Percentiles rank a stretch among this genome's conserved stretches.
phyloP scores from a whole-genome alignment of 441 rosid genomes.

The Breynia disticha region DNA sequence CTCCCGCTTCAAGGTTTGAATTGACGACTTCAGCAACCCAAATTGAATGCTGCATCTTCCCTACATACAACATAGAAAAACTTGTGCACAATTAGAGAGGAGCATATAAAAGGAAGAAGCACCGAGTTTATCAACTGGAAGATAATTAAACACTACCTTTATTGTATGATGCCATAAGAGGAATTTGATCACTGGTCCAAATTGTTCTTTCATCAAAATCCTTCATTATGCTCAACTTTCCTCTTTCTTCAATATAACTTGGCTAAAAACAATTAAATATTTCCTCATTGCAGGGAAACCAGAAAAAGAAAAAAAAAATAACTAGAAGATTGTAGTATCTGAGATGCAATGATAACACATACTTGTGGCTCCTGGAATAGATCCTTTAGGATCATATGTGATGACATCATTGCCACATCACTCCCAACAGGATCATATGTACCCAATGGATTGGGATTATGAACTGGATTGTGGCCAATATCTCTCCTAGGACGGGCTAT shows the following conservation, averaged over 20 bases:
- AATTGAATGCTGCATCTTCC: constrained; percentile 91
- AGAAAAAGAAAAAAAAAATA: constrained; percentile 7
- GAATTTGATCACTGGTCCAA: constrained; percentile 86
- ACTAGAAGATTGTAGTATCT: neutral
- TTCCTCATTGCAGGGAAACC: no score
- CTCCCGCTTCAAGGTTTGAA: constrained; percentile 45
- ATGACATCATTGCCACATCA: constrained; percentile 37
- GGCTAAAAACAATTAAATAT: constrained; percentile 32
- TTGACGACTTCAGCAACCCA: constrained; percentile 73
- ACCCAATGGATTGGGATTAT: constrained; percentile 27
- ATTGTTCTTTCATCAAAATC: constrained; percentile 89
- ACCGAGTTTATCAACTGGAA: constrained; percentile 10
- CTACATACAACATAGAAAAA: constrained; percentile 31
- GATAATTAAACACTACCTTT: constrained; percentile 43
- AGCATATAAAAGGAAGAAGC: neutral
- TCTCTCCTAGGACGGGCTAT: constrained; percentile 53
- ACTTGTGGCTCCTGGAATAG: constrained; percentile 85
- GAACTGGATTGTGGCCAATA: constrained; percentile 41
- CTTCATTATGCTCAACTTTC: constrained; percentile 65
- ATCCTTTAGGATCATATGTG: constrained; percentile 82
- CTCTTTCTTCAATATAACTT: constrained; percentile 81
- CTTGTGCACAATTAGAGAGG: constrained; percentile 14
- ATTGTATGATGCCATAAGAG: constrained; percentile 84
- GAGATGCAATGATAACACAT: constrained; percentile 5
- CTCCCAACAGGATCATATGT: constrained; percentile 35